phyloP scores from a whole-genome alignment of 2,329 filamentous ascomycete genomes.

The Zelopaecilomyces penicillatus region DNA sequence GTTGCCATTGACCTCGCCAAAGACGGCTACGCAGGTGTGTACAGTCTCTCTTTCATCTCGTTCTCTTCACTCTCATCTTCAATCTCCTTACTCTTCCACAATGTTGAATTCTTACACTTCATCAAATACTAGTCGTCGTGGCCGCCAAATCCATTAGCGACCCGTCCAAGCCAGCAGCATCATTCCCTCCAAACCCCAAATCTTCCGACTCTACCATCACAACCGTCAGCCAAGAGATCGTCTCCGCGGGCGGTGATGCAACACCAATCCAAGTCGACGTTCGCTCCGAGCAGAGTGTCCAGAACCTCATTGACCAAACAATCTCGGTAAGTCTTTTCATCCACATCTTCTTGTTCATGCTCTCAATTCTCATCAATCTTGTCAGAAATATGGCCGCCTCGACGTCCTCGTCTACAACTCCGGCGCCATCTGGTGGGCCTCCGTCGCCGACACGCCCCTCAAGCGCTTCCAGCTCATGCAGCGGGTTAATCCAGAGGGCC shows the following conservation, averaged over 20 bases:
- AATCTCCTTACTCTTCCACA: background rate
- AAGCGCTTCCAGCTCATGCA: constrained; percentile 76
- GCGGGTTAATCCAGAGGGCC: constrained; percentile 62
- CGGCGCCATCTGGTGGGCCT: constrained; percentile 78
- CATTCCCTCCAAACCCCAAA: constrained; percentile 71
- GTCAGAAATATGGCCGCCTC: constrained; percentile 49
- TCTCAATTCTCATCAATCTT: background rate
- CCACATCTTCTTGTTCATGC: background rate
- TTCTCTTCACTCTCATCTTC: no score
- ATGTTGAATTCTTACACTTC: background rate
- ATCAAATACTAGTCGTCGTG: constrained; percentile 52
- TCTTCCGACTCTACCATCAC: constrained; percentile 67
- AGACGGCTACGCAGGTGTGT: constrained; percentile 58
- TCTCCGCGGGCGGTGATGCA: constrained; percentile 52
- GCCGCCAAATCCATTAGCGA: constrained; percentile 68
- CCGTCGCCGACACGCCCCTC: constrained; percentile 62
- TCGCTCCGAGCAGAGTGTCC: constrained; percentile 52
- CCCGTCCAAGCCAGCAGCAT: constrained; percentile 37
- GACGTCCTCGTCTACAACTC: constrained; percentile 77
- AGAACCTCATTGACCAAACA: constrained; percentile 50
- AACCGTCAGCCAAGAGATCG: constrained; percentile 70
- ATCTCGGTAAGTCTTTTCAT: constrained; percentile 24
- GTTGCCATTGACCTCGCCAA: constrained; percentile 68
- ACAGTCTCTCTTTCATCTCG: background rate
- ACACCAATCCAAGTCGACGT: constrained; percentile 63